These are phyloP conservation scores for Colletotrichum sp. DNA, from an alignment of 2,329 filamentous ascomycete species.

Conservation along the genomic window DNA sequence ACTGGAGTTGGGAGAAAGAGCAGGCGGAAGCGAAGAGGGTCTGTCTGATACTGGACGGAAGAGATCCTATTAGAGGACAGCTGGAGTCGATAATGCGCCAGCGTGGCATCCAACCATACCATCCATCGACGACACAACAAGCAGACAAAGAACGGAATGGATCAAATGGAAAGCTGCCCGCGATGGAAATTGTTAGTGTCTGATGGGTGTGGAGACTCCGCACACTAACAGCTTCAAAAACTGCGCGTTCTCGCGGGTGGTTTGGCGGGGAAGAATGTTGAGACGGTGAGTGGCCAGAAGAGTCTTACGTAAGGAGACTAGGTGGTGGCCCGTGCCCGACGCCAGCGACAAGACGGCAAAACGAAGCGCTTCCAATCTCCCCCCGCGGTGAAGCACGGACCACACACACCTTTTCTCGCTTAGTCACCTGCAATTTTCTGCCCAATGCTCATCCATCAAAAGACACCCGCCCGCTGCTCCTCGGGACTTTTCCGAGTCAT, in stretches of 20 bases:
- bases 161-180: background rate
- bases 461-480: background rate
- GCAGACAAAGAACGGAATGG: background rate
- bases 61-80: background rate
- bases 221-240: background rate
- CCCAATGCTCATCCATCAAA: background rate
- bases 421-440: background rate
- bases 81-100: background rate
- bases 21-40: conserved; percentile 5
- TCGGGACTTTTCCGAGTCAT: background rate
- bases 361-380: conserved; percentile 5
- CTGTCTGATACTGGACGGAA: background rate
- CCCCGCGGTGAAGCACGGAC: background rate
- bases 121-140: background rate
- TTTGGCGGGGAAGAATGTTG: background rate
- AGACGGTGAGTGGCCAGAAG: background rate
- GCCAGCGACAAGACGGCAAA: background rate
- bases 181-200: background rate
- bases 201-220: background rate
- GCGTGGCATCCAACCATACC: background rate
- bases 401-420: background rate
- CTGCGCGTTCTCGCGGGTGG: background rate
- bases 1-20: background rate
- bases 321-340: background rate
- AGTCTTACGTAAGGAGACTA: background rate